phyloP scores from a whole-genome alignment of 2,329 filamentous ascomycete genomes.

The Penicillium sp. region DNA sequence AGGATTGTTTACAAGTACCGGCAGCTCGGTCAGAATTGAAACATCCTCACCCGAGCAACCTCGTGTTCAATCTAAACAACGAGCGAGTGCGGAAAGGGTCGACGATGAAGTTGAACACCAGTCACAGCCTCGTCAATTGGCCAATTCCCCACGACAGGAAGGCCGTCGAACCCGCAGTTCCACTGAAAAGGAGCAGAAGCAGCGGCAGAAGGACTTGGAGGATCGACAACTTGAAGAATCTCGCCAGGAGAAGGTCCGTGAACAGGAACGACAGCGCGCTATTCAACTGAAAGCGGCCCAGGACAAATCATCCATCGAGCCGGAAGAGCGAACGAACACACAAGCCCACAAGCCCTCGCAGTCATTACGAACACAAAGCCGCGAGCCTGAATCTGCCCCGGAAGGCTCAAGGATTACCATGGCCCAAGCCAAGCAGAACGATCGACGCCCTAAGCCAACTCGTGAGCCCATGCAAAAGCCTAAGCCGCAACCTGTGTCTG shows the following conservation, averaged over 20 bases:
- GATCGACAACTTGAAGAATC: slow-evolving; percentile 39
- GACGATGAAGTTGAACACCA: slow-evolving; percentile 13
- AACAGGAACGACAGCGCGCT: slow-evolving; percentile 37
- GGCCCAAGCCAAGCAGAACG: slow-evolving; percentile 34
- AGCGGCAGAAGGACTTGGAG: slow-evolving; percentile 34
- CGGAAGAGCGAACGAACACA: slow-evolving; percentile 29
- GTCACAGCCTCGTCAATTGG: slow-evolving; percentile 20
- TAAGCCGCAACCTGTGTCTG: slow-evolving; percentile 49
- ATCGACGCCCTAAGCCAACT: slow-evolving; percentile 46
- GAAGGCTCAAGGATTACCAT: slow-evolving; percentile 32
- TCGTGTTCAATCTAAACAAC: slow-evolving; percentile 30
- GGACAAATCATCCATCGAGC: slow-evolving; percentile 34
- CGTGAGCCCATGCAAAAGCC: slow-evolving; percentile 46
- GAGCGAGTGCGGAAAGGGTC: slow-evolving; percentile 23
- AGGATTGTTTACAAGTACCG: slow-evolving; percentile 77
- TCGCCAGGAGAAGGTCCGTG: slow-evolving; percentile 32
- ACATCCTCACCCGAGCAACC: slow-evolving; percentile 46
- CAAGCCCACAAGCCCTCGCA: slow-evolving; percentile 26
- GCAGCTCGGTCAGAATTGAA: slow-evolving; percentile 59
- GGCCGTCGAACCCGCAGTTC: slow-evolving; percentile 58
- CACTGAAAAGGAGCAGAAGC: slow-evolving; percentile 54
- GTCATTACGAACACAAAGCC: slow-evolving; percentile 28
- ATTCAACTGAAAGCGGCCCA: slow-evolving; percentile 33
- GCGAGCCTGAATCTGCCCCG: slow-evolving; percentile 30
- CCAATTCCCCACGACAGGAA: slow-evolving; percentile 38